phyloP scores from a whole-genome alignment of 306 rosid genomes.

The Elaeagnus macrophylla region DNA sequence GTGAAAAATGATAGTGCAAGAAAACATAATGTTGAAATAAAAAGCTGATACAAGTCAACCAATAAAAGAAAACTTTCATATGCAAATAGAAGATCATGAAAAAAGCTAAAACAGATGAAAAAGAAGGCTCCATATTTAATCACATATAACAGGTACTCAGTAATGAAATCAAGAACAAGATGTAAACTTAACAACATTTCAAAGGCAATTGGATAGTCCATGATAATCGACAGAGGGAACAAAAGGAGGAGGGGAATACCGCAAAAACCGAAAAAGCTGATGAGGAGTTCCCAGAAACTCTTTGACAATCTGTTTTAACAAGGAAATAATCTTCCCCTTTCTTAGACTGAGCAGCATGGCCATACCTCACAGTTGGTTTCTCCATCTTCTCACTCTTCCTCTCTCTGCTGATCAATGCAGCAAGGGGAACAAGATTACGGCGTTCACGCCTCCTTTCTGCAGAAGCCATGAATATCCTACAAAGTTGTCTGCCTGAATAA shows the following conservation, averaged over 20 bases:
- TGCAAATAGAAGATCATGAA: too few relatives aligned
- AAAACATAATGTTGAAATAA: too few relatives aligned
- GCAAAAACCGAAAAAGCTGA: constrained; percentile 75
- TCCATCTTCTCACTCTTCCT: constrained; percentile 86
- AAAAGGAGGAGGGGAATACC: constrained; percentile 33
- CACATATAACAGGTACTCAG: too few relatives aligned
- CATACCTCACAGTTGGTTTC: constrained; percentile 72
- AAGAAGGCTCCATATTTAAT: too few relatives aligned
- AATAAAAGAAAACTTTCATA: too few relatives aligned
- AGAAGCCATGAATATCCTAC: constrained; percentile 43
- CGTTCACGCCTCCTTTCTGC: constrained; percentile 60
- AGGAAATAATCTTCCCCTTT: constrained; percentile 91
- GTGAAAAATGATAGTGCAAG: too few relatives aligned
- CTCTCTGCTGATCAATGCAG: constrained; percentile 80
- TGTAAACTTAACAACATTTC: neutral
- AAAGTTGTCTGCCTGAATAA: constrained; percentile 11
- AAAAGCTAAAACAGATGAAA: too few relatives aligned
- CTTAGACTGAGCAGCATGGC: constrained; percentile 79
- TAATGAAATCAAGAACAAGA: neutral
- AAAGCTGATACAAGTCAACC: too few relatives aligned
- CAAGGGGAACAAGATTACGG: constrained; percentile 80
- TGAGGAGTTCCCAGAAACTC: constrained; percentile 70
- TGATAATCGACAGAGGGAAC: neutral
- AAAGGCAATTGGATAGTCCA: too few relatives aligned
- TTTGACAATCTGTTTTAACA: constrained; percentile 68